A percentile compares a stretch with the other conserved stretches of the same genome.
These are phyloP conservation scores for Protea cynaroides DNA, from an alignment of 164 flowering plant species.

Conservation along the genomic window DNA sequence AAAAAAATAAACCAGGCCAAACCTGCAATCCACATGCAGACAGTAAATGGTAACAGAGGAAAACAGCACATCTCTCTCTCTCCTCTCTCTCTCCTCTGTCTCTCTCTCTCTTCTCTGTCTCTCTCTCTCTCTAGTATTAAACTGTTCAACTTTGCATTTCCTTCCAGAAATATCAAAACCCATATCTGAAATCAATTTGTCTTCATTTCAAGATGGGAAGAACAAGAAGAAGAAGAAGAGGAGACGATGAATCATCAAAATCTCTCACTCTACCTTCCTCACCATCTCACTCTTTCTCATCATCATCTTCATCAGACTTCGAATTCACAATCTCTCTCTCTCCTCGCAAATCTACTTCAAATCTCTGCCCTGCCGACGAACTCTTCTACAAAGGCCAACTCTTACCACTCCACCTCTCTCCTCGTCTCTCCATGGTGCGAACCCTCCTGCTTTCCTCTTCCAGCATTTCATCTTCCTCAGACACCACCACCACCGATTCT, in stretches of 20 bases:
- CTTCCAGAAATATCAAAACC: not conserved
- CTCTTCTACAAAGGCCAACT: slow-evolving; percentile 1
- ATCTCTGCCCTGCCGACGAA: slow-evolving; percentile 56
- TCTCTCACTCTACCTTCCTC: slow-evolving; percentile 52
- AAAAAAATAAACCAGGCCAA: no score
- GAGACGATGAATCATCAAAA: not conserved
- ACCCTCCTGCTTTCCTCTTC: not conserved
- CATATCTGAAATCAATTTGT: no score
- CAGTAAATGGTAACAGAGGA: no score
- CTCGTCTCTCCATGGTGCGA: slow-evolving; percentile 1
- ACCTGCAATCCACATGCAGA: no score
- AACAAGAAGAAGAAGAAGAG: not conserved
- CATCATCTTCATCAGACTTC: slow-evolving; percentile 82
- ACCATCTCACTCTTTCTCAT: slow-evolving; percentile 59
- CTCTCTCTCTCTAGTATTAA: no score
- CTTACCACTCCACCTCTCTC: not conserved
- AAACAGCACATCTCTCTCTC: no score
- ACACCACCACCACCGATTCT: not conserved
- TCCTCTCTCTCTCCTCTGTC: not conserved
- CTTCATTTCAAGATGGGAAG: not conserved
- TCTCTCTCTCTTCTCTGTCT: not conserved
- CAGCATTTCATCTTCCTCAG: not conserved
- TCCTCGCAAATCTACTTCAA: slow-evolving; percentile 49
- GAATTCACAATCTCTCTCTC: slow-evolving; percentile 77
- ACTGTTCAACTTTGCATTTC: not conserved